Evolutionary conservation across 345 rosid species (phyloP), one percentile per base, ranked within the genome.

Genomic region (Firmiana major): DNA sequence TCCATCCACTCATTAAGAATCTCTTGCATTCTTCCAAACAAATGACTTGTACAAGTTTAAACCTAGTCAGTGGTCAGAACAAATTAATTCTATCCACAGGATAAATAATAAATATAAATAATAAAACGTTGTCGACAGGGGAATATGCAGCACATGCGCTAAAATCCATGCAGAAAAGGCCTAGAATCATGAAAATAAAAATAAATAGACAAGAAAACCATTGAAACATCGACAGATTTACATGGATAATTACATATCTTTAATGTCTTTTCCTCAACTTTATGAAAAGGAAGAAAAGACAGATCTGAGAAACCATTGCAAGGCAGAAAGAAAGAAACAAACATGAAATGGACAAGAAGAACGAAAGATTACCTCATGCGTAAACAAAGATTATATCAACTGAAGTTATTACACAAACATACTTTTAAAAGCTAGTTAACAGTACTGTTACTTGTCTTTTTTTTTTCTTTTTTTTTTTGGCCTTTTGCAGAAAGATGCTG

Each of bases 91-190:
- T 43, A 45, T 43, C 57, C 43, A 12, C 55, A 51, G 19, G 15
- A 5, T 13, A 57, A 40, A 57, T 19, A 48, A 5, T 13, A 57
- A 40, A 57, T 40, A 69, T 0, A 17, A 1, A 2, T 0, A 51
- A 49, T 1, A 3, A 51, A 3, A 51, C 55, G n/a, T 51, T 51
- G 55, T 13, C 43, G 76, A 66, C 75, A 79, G 64, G 71, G 75
- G 84, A 83, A 75, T 83, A 75, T 28, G 42, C 9, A 67, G 83
- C 83, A 85, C 76, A 79, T 81, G 84, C 76, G 72, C 82, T 77
- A 81, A 71, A 79, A 75, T 85, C 86, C 86, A 83, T 77, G 83
- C 83, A 81, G 34, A 81, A 65, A 66, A 71, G 57, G 77, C 69
- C 81, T 58, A 53, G 53, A 75, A 11, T 31, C 34, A 51, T 51